Base-by-base conservation (phyloP, 1,284 basidiomycete species). In the Naganishia cerealis region DNA sequence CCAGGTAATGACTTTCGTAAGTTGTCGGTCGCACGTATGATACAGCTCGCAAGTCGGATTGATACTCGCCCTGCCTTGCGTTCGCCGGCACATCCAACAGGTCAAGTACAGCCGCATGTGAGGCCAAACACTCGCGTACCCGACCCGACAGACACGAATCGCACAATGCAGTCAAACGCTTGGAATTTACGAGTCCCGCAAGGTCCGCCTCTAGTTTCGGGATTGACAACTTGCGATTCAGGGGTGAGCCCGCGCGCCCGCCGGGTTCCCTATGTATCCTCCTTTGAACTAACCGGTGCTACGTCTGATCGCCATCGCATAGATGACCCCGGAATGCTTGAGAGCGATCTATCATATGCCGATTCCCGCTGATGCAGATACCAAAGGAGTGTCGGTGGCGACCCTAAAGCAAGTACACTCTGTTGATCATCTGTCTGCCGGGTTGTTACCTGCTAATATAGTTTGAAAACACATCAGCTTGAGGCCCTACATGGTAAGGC, bases 331-430 rank as follows among this genome's bases (percentile, higher is more conserved):
- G 21, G 61, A 52, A 0, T 63, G 61, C 26, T 29, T 63, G 50
- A 39, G 61, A 38, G 61, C 61, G 39, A 63, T 63, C 5, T 63
- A 63, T 52, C 61, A 63, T 54, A 63, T 63, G 61, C 61, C 61
- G 1, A 24, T 54, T 15, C 61, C 61, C 4, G 26, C 36, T 3
- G 38, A 10, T 2, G 52, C 8, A 8, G 29, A 33, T n/a, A 21
- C n/a, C 6, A 53, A 52, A 26, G 50, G 50, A 16, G 61, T 63
- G 13, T 26, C 36, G 15, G 50, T 36, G 3, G 61, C 50, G 10
- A 63, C 61, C 0, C 13, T 63, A 6, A 63, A 63, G 61, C 42
- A 26, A 53, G 61, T 63, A 8, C 16, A 18, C 13, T n/a, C n/a
- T 8, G 42, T 53, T 16, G 24, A 6, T 8, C 0, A 9, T 8